These are phyloP conservation scores for Candida ipomoeae DNA, from an alignment of 805 yeast species.

Conservation along the genomic window DNA sequence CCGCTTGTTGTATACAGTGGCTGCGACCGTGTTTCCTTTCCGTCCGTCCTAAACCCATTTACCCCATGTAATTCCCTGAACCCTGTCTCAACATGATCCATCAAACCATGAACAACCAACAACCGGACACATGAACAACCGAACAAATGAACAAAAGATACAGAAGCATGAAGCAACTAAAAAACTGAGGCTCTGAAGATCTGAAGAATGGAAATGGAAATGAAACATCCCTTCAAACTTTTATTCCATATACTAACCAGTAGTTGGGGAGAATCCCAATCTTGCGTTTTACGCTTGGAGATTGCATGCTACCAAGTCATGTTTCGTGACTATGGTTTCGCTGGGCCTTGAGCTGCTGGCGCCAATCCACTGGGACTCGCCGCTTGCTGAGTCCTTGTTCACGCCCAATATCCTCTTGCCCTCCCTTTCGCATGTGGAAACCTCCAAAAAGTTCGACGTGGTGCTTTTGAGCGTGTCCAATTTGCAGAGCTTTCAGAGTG, in stretches of 20 bases:
- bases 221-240: too few species aligned
- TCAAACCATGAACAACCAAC: too few species aligned
- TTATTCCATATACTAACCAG: conserved; percentile 11
- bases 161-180: too few species aligned
- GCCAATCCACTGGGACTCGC: conserved; percentile 20
- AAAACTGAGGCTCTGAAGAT: too few species aligned
- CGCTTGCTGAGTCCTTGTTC: conserved; percentile 13
- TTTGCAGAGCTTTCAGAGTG: conserved; percentile 36
- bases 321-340: conserved; percentile 38
- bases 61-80: too few species aligned
- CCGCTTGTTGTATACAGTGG: too few species aligned
- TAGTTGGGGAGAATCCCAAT: conserved; percentile 56
- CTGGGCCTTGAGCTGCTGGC: conserved; percentile 19
- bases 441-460: conserved; percentile 26
- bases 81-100: too few species aligned
- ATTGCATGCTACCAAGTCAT: conserved; percentile 40
- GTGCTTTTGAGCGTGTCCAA: conserved; percentile 33
- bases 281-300: conserved; percentile 59
- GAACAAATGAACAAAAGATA: too few species aligned
- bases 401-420: conserved; percentile 17
- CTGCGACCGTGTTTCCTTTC: too few species aligned
- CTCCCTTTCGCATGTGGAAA: conserved; percentile 14
- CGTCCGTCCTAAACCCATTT: too few species aligned
- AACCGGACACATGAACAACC: too few species aligned
- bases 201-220: too few species aligned